Evolutionary conservation across 169 alveolate genomes (phyloP).

Genomic region (Plasmodium coatneyi): DNA sequence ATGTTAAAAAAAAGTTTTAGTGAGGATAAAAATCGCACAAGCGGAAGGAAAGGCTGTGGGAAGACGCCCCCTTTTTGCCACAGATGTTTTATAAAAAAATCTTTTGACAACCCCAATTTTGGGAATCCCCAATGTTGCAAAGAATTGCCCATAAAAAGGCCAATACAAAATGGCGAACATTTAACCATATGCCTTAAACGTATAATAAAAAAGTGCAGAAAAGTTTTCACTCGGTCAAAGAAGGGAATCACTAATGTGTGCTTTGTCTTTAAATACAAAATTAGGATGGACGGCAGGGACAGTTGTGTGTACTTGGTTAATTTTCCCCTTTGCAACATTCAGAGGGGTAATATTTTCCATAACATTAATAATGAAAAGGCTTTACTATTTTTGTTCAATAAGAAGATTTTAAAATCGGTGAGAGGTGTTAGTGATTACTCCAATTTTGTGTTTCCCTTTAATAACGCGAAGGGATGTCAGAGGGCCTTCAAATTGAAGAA

Average conservation of each 20-base stretch:
- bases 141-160: constrained; percentile 36
- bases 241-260: constrained; percentile 23
- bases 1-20: constrained; percentile 8
- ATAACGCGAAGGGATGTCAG: constrained; percentile 36
- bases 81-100: constrained; percentile 49
- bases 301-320: constrained; percentile 24
- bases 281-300: neutral
- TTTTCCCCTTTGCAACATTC: constrained; percentile 54
- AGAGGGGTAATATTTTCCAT: constrained; percentile 30
- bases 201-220: constrained; percentile 9
- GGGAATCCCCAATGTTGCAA: constrained; percentile 23
- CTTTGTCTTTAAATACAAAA: constrained; percentile 46
- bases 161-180: constrained; percentile 4
- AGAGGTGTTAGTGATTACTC: constrained; percentile 59
- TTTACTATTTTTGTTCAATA: constrained; percentile 55
- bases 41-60: neutral
- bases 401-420: constrained; percentile 32
- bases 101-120: constrained; percentile 16
- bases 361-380: constrained; percentile 44
- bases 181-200: constrained; percentile 13
- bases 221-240: constrained; percentile 3
- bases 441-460: constrained; percentile 54
- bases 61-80: constrained; percentile 13
- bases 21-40: neutral
- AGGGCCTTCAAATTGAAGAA: constrained; percentile 33